phyloP scores from a whole-genome alignment of 345 rosid genomes.

The Hypericum androsaemum region DNA sequence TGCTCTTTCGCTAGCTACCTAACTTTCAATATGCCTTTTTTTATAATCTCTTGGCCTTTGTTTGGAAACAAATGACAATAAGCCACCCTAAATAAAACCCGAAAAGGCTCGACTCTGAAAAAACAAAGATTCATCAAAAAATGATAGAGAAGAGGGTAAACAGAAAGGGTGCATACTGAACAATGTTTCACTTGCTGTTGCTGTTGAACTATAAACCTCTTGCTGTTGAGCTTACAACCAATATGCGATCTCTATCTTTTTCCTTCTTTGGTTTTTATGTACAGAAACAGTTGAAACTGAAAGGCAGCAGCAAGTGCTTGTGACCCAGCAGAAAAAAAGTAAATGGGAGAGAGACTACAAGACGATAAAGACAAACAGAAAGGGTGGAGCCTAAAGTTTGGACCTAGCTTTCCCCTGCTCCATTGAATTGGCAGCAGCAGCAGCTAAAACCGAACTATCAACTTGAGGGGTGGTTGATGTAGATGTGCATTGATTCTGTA shows the following conservation, averaged over 20 bases:
- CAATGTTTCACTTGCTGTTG: too few relatives aligned
- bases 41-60: too few relatives aligned
- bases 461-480: neutral
- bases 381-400: slow-evolving; percentile 5
- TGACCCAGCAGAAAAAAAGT: neutral
- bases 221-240: neutral
- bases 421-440: slow-evolving; percentile 1
- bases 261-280: slow-evolving; percentile 15
- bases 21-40: too few relatives aligned
- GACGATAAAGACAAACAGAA: neutral
- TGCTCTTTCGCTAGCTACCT: too few relatives aligned
- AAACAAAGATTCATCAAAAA: too few relatives aligned
- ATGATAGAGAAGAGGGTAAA: too few relatives aligned
- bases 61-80: too few relatives aligned
- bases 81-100: too few relatives aligned
- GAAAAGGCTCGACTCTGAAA: too few relatives aligned
- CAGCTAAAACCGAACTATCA: neutral
- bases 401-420: slow-evolving; percentile 3
- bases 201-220: too few relatives aligned
- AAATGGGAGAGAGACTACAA: neutral
- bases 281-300: slow-evolving; percentile 16
- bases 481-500: neutral
- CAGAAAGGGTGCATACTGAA: too few relatives aligned
- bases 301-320: neutral
- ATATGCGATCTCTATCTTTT: neutral